Percentiles rank a stretch among this genome's conserved stretches.
These are phyloP conservation scores for Suaeda aralocaspica DNA, from an alignment of 148 eudicot species.

Conservation along the genomic window DNA sequence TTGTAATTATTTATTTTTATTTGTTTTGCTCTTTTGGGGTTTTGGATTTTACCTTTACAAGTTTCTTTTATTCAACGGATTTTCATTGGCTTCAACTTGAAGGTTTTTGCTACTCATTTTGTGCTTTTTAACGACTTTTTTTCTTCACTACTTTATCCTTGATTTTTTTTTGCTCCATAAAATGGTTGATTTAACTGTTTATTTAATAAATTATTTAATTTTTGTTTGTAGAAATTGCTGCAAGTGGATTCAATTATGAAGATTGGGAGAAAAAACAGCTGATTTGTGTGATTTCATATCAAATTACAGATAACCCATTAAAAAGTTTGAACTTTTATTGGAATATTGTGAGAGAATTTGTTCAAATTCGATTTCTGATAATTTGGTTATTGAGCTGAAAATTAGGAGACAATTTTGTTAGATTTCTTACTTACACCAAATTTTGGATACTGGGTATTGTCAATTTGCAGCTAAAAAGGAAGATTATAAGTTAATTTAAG, in stretches of 20 bases:
- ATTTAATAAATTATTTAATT: background rate
- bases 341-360: conserved; percentile 14
- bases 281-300: conserved; percentile 10
- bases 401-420: background rate
- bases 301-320: background rate
- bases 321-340: conserved; percentile 20
- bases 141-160: background rate
- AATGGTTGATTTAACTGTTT: conserved; percentile 22
- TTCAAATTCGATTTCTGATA: conserved; percentile 20
- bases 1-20: too few species aligned
- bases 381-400: conserved; percentile 11
- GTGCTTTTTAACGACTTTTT: conserved; percentile 26
- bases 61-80: background rate
- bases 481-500: background rate
- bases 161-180: background rate
- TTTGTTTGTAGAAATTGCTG: conserved; percentile 16
- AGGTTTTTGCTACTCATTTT: conserved; percentile 22
- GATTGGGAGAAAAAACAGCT: background rate
- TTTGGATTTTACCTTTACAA: conserved; percentile 1
- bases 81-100: conserved; percentile 37
- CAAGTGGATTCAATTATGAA: conserved; percentile 9
- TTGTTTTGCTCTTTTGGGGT: background rate
- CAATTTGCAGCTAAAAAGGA: background rate
- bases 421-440: background rate
- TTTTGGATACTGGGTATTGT: conserved; percentile 19